These are phyloP conservation scores for Euphorbia lathyris DNA, from an alignment of 345 rosid genomes.

Conservation along the genomic window DNA sequence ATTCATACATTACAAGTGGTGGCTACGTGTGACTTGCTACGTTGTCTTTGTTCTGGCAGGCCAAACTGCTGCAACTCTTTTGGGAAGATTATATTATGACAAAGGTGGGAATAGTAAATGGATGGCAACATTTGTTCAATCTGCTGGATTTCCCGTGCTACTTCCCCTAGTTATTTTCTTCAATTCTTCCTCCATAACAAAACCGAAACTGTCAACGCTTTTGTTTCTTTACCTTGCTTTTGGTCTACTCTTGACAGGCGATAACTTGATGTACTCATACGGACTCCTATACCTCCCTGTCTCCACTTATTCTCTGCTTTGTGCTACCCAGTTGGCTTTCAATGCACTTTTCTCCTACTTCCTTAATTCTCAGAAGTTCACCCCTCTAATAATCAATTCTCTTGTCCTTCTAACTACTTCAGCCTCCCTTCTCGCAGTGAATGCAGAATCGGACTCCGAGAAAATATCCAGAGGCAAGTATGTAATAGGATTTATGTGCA, in stretches of 20 bases:
- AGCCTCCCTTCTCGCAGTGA: conserved; percentile 47
- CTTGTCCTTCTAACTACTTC: conserved; percentile 46
- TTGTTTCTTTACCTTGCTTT: conserved; percentile 29
- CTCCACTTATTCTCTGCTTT: conserved; percentile 54
- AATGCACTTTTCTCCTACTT: conserved; percentile 50
- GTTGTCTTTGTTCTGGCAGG: conserved; percentile 37
- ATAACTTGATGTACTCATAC: conserved; percentile 53
- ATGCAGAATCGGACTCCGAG: conserved; percentile 43
- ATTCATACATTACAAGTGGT: conserved; percentile 38
- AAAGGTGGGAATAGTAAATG: conserved; percentile 66
- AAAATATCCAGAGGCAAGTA: conserved; percentile 26
- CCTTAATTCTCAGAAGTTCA: conserved; percentile 50
- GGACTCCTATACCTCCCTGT: conserved; percentile 55
- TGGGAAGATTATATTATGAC: conserved; percentile 52
- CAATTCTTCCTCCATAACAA: conserved; percentile 6
- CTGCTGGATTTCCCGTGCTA: conserved; percentile 53
- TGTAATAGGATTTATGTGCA: conserved; percentile 43
- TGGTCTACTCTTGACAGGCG: conserved; percentile 43
- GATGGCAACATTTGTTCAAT: conserved; percentile 63
- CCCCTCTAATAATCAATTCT: conserved; percentile 46
- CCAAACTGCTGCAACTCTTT: conserved; percentile 46
- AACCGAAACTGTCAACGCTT: conserved; percentile 25
- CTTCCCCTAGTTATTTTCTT: conserved; percentile 38
- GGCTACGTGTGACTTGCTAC: conserved; percentile 39
- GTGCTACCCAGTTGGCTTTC: conserved; percentile 55